Evolutionary conservation across 1,284 basidiomycete genomes (phyloP), one percentile per base, ranked within the genome.

Genomic region (Afroboletus lepidellus): DNA sequence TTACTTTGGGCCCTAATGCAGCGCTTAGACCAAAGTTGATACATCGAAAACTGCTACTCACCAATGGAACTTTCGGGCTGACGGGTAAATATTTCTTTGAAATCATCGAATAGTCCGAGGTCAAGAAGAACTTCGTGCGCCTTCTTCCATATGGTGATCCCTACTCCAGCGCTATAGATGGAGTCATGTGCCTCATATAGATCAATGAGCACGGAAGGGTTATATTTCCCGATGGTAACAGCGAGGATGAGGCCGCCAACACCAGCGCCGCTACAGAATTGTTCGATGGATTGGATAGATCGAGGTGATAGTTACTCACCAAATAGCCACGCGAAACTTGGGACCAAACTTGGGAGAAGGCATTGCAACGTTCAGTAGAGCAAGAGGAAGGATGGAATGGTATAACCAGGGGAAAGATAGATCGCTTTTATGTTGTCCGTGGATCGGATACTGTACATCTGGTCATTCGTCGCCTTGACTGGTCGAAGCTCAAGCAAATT

Each of bases 181-280:
- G 43, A 48, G 4, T 59, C 47, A 16, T 58, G 56, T 30, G 59
- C 52, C 42, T 60, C 59, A 11, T 60, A 60, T 23, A 60, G 38
- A 48, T 60, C 53, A 18, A 58, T 52, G 29, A 56, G 57, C 41
- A 59, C 43, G 3, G 41, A 32, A 2, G 56, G 32, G 29, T 50
- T 32, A 30, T 56, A 58, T 46, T 60, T 61, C 29, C 53, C 51
- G n/a, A 61, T 55, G 7, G 51, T 56, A 4, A 51, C 55, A 0
- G 59, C 56, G 8, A 60, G 59, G 25, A 53, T 29, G 8, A 60
- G 53, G 4, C 59, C 56, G 3, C 43, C 53, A 12, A 53, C 37
- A 6, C 49, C 52, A 16, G 42, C 56, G 6, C 56, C 57, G 20
- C 55, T 57, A 20, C 8, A 3, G 5, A 15, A 9, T 12, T 8